Evolutionary conservation across 2,329 filamentous ascomycete species (phyloP).

Genomic region (Neofusicoccum parvum): DNA sequence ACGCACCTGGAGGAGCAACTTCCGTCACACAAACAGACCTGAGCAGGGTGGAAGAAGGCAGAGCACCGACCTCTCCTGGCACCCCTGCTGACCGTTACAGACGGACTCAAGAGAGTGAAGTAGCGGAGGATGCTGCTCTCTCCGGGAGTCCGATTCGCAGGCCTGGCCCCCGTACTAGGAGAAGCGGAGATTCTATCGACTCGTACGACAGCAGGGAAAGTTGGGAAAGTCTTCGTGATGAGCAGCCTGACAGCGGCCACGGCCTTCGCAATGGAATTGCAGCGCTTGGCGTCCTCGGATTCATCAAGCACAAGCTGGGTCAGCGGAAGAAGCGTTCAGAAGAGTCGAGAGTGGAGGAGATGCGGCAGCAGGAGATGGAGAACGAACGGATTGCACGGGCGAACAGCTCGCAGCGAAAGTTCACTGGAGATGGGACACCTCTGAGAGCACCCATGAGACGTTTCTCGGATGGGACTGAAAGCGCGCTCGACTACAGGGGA

Average conservation of each 20-base stretch:
- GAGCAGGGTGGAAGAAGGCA: slow-evolving; percentile 56
- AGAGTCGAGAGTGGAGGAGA: slow-evolving; percentile 61
- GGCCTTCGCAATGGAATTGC: slow-evolving; percentile 52
- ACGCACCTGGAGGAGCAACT: slow-evolving; percentile 52
- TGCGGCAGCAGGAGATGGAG: slow-evolving; percentile 54
- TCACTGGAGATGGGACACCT: slow-evolving; percentile 65
- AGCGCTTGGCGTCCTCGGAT: slow-evolving; percentile 44
- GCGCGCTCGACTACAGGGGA: slow-evolving; percentile 45
- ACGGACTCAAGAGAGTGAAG: slow-evolving; percentile 41
- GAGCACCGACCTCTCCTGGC: slow-evolving; percentile 51
- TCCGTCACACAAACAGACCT: slow-evolving; percentile 51
- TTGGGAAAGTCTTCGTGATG: slow-evolving; percentile 33
- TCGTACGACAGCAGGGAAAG: slow-evolving; percentile 30
- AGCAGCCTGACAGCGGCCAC: slow-evolving; percentile 33
- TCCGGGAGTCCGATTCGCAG: slow-evolving; percentile 51
- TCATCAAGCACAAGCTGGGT: slow-evolving; percentile 48
- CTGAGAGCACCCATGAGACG: slow-evolving; percentile 30
- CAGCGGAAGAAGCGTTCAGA: slow-evolving; percentile 60
- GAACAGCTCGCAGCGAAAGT: slow-evolving; percentile 61
- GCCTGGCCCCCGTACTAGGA: slow-evolving; percentile 9
- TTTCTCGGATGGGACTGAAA: slow-evolving; percentile 43
- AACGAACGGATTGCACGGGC: slow-evolving; percentile 55
- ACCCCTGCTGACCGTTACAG: slow-evolving; percentile 37
- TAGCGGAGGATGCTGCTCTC: slow-evolving; percentile 40
- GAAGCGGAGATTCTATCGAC: slow-evolving; percentile 21